These are phyloP conservation scores for Pseudogymnoascus sp. DNA, from an alignment of 2,329 filamentous ascomycete species.

Conservation along the genomic window DNA sequence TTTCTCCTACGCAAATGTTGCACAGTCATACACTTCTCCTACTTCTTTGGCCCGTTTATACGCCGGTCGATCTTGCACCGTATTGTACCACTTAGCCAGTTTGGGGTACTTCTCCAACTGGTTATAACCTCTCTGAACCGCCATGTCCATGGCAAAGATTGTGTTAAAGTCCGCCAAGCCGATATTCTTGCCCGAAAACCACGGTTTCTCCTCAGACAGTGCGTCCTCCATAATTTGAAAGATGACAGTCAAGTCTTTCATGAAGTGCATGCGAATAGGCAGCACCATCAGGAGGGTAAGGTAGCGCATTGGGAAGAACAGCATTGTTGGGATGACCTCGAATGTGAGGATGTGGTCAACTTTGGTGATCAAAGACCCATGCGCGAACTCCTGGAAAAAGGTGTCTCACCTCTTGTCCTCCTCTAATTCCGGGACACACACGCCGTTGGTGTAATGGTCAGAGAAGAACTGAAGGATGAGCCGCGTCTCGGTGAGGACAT, in stretches of 20 bases:
- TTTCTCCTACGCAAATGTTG: not conserved
- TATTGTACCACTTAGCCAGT: conserved; percentile 19
- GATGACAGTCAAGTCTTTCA: conserved; percentile 15
- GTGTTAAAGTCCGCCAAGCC: conserved; percentile 1
- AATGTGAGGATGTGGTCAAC: conserved; percentile 17
- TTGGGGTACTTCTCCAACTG: conserved; percentile 20
- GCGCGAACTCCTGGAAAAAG: conserved; percentile 24
- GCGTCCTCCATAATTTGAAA: conserved; percentile 22
- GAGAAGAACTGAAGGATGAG: conserved; percentile 24
- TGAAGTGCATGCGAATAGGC: conserved; percentile 19
- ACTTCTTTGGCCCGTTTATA: conserved; percentile 17
- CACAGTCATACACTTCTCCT: conserved; percentile 15
- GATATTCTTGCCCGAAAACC: conserved; percentile 16
- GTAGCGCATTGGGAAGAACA: conserved; percentile 19
- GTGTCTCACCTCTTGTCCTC: conserved; percentile 18
- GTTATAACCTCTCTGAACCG: conserved; percentile 14
- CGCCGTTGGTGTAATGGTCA: conserved; percentile 18
- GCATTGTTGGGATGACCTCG: conserved; percentile 17
- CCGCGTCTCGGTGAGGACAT: conserved; percentile 21
- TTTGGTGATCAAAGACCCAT: conserved; percentile 15
- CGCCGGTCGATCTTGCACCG: conserved; percentile 14
- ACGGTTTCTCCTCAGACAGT: conserved; percentile 22
- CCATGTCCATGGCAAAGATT: not conserved
- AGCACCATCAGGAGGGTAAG: conserved; percentile 16
- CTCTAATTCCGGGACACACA: conserved; percentile 16